Evolutionary conservation across 306 rosid species (phyloP).

Genomic region (Begonia loranthoides): DNA sequence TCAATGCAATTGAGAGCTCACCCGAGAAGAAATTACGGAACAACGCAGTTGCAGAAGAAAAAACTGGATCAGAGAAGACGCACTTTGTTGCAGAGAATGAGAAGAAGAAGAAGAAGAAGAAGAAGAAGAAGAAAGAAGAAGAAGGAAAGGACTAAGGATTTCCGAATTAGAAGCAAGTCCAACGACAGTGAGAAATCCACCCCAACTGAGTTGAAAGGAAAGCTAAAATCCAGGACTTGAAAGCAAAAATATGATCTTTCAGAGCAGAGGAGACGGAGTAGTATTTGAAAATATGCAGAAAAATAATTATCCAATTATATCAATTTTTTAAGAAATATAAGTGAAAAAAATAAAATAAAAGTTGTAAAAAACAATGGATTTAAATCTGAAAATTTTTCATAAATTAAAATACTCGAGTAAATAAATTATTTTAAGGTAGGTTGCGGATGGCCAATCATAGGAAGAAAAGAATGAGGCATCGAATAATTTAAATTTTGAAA

Average conservation of each 20-base stretch:
- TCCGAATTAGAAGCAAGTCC: slow-evolving; percentile 27
- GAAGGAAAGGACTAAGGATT: background rate
- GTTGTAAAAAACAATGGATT: no score
- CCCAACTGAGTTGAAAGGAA: slow-evolving; percentile 10
- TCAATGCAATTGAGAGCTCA: background rate
- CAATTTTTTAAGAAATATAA: no score
- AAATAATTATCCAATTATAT: no score
- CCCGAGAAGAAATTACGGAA: background rate
- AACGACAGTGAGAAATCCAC: slow-evolving; percentile 7
- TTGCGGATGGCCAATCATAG: no score
- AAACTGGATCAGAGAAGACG: background rate
- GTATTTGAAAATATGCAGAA: no score
- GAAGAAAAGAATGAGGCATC: no score
- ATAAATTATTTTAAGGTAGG: no score
- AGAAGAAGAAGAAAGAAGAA: background rate
- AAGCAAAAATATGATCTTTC: slow-evolving; percentile 1
- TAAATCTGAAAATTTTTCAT: no score
- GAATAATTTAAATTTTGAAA: no score
- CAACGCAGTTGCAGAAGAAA: slow-evolving; percentile 4
- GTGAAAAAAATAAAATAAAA: no score
- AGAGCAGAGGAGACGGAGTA: no score
- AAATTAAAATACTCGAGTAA: no score
- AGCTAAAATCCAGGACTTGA: slow-evolving; percentile 13
- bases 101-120: background rate
- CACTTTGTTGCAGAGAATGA: background rate